Conservation (phyloP, 768 basidiomycete species). For the Mycena olivaceomarginata region DNA sequence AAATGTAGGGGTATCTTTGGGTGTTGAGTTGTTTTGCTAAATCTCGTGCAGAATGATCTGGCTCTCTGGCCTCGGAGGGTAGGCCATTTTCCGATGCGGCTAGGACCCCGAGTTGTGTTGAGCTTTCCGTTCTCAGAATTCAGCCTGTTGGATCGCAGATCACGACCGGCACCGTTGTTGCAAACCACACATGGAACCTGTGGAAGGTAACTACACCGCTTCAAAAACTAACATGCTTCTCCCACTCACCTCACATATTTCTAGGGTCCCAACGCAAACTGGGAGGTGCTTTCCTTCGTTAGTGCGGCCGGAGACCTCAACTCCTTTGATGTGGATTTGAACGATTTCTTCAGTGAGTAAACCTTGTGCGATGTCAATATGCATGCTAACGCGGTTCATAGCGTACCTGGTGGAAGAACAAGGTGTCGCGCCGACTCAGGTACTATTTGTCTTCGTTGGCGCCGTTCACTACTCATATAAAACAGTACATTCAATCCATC, state of each 20-base stretch:
- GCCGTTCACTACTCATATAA: neutral
- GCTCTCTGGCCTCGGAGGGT: constrained; percentile 76
- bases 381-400: neutral
- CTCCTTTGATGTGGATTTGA: constrained; percentile 71
- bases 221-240: constrained; percentile 63
- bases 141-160: constrained; percentile 73
- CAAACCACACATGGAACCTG: constrained; percentile 73
- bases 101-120: neutral
- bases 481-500: constrained; percentile 71
- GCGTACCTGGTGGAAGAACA: constrained; percentile 67
- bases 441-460: constrained; percentile 41
- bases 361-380: neutral
- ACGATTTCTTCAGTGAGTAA: constrained; percentile 71
- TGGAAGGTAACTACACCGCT: constrained; percentile 69
- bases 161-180: constrained; percentile 62
- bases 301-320: constrained; percentile 67
- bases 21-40: neutral
- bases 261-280: constrained; percentile 70
- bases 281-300: constrained; percentile 76
- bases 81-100: constrained; percentile 35
- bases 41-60: constrained; percentile 71
- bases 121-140: constrained; percentile 57
- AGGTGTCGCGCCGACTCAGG: constrained; percentile 69
- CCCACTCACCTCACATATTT: constrained; percentile 65
- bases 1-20: constrained; percentile 63